Base-by-base conservation (phyloP, 2,329 filamentous ascomycete species). In the Aspergillus sp. region DNA sequence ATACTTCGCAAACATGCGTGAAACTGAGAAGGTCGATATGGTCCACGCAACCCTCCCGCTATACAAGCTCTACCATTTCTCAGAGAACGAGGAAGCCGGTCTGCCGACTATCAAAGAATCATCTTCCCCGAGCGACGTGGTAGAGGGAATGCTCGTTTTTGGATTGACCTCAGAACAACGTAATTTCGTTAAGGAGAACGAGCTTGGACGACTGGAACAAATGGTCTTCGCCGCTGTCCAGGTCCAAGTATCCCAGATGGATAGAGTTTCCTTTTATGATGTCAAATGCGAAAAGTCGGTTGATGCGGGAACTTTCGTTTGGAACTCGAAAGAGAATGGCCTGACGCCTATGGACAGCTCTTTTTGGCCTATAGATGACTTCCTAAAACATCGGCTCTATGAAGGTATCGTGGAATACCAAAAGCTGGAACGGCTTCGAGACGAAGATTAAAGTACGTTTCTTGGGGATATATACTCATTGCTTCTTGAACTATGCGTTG, bases 141-240 rank as follows among this genome's bases (percentile, higher is more conserved):
- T 72, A 4, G 62, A 71, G 17, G 70, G 70, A 6, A 61, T 73
- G 49, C 57, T 70, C 4, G 56, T 73, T 17, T 70, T 72, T 45
- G 64, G 59, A 12, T 56, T 73, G 41, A 51, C 65, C 24, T 45
- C 59, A 15, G 48, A 64, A 7, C 66, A 71, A 14, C 62, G 67
- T 14, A 65, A 64, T 41, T 43, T 48, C 17, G 64, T 73, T 37
- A 65, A 67, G 39, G 58, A 69, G 15, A 41, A 67, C 23, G 68
- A 72, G 52, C 44, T 56, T 9, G 35, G 21, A 17, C 31, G 31
- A 15, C 11, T n/a, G 9, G 64, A 65, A 4, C 57, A 66, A 7
- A 61, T 52, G 48, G 60, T 54, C 3, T 27, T 68, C 19, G 54
- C 61, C 12, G 59, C 57, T 43, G 67, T 68, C 6, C 56, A 59